phyloP scores from a whole-genome alignment of 805 yeast species.

The Candida maesae region DNA sequence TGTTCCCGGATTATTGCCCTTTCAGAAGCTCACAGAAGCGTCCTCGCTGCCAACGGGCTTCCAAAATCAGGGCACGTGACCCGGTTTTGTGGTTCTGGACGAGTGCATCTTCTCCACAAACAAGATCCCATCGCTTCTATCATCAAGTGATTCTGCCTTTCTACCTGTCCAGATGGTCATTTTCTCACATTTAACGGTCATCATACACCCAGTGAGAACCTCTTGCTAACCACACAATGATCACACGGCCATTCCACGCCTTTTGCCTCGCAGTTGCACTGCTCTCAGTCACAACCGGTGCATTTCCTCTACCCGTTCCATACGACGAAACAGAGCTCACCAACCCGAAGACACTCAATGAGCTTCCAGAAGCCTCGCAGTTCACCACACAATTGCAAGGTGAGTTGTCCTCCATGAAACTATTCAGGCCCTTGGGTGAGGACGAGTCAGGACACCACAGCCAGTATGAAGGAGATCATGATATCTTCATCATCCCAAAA shows the following conservation, averaged over 20 bases:
- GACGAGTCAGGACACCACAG: neutral
- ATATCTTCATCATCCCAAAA: constrained; percentile 29
- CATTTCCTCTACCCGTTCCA: neutral
- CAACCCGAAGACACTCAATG: neutral
- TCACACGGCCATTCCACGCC: neutral
- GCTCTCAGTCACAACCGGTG: neutral
- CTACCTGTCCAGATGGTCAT: no score
- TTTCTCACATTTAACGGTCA: no score
- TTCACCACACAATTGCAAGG: constrained; percentile 5
- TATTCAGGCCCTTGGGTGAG: neutral
- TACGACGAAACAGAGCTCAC: constrained; percentile 1
- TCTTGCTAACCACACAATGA: neutral
- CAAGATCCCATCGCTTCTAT: no score
- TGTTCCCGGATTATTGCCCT: no score
- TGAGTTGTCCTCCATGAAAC: constrained; percentile 9
- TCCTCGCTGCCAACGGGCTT: no score
- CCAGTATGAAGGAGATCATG: constrained; percentile 13
- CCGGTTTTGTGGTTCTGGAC: no score
- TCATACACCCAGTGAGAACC: no score
- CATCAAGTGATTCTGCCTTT: no score
- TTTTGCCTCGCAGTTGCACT: neutral
- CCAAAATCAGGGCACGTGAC: no score
- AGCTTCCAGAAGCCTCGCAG: constrained; percentile 6
- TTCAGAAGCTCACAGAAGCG: no score
- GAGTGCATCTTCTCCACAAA: no score